Evolutionary conservation across 225 moss, liverwort and hornwort genomes (phyloP).

Genomic region (Polytrichum commune): DNA sequence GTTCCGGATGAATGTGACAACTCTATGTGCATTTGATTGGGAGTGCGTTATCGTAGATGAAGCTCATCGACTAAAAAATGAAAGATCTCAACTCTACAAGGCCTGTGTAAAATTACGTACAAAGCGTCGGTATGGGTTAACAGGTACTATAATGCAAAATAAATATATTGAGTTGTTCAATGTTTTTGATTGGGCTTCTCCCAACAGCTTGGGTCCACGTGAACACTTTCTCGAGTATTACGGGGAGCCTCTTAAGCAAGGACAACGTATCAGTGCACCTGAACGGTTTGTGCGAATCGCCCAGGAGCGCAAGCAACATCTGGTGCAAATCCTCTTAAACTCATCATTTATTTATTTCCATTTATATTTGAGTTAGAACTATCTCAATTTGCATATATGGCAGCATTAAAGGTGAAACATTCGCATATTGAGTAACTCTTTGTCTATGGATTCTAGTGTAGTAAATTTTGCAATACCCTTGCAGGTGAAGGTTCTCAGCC

Average conservation of each 20-base stretch:
- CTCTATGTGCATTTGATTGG: conserved; percentile 66
- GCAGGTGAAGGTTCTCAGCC: conserved; percentile 64
- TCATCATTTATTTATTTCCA: not conserved
- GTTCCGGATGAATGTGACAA: conserved; percentile 64
- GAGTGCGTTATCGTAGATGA: conserved; percentile 90
- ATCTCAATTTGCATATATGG: too few relatives aligned
- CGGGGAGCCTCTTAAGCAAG: conserved; percentile 73
- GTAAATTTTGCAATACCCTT: not conserved
- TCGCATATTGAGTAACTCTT: too few relatives aligned
- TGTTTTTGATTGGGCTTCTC: conserved; percentile 92
- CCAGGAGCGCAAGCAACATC: conserved; percentile 76
- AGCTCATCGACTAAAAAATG: conserved; percentile 89
- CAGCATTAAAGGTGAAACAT: too few relatives aligned
- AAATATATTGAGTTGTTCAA: conserved; percentile 83
- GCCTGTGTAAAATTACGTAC: conserved; percentile 71
- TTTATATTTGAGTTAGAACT: too few relatives aligned
- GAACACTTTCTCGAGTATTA: conserved; percentile 89
- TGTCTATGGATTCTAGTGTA: too few relatives aligned
- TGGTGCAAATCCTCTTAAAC: conserved; percentile 23
- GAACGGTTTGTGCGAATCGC: conserved; percentile 71
- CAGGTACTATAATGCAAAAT: conserved; percentile 98
- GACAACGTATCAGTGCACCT: conserved; percentile 96
- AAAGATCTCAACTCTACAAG: conserved; percentile 73
- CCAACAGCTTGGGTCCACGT: conserved; percentile 67
- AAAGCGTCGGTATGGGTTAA: conserved; percentile 79